A percentile compares a stretch with the other conserved stretches of the same genome.
phyloP scores from a whole-genome alignment of 805 yeast species.

The Ogataea methanolica region DNA sequence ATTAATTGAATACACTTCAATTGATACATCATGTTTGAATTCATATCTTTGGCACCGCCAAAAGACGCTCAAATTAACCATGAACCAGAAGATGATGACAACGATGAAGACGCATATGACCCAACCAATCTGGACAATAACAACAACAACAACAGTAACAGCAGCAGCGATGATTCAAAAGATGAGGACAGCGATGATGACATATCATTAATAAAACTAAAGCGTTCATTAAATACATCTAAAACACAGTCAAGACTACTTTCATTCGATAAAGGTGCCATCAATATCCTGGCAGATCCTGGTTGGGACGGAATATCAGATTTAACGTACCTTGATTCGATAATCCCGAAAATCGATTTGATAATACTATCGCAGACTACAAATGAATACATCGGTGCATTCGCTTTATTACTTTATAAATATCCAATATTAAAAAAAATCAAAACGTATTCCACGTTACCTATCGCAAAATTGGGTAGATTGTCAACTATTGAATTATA shows the following conservation, averaged over 20 bases:
- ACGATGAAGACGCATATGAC: conserved; percentile 5
- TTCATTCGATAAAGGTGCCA: conserved; percentile 45
- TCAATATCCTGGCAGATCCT: conserved; percentile 64
- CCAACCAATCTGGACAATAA: not conserved
- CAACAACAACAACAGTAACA: conserved; percentile 13
- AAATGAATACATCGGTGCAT: conserved; percentile 75
- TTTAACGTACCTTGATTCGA: conserved; percentile 36
- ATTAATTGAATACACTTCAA: not conserved
- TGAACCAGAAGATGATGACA: not conserved
- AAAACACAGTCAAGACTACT: conserved; percentile 35
- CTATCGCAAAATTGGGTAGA: conserved; percentile 82
- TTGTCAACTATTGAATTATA: conserved; percentile 81
- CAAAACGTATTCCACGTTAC: conserved; percentile 85
- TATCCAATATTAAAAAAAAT: conserved; percentile 58
- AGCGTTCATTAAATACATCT: conserved; percentile 3
- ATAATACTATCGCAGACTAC: conserved; percentile 87
- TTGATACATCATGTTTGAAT: conserved; percentile 1
- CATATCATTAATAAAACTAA: not conserved
- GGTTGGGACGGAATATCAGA: conserved; percentile 61
- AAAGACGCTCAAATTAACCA: not conserved
- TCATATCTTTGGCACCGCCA: not conserved
- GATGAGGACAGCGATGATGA: conserved; percentile 5
- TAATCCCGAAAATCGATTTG: conserved; percentile 51
- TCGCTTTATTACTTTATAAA: conserved; percentile 54
- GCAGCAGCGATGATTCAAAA: conserved; percentile 8